Base-by-base conservation (phyloP, 202 grass and related monocot species). In the Panicum virgatum region DNA sequence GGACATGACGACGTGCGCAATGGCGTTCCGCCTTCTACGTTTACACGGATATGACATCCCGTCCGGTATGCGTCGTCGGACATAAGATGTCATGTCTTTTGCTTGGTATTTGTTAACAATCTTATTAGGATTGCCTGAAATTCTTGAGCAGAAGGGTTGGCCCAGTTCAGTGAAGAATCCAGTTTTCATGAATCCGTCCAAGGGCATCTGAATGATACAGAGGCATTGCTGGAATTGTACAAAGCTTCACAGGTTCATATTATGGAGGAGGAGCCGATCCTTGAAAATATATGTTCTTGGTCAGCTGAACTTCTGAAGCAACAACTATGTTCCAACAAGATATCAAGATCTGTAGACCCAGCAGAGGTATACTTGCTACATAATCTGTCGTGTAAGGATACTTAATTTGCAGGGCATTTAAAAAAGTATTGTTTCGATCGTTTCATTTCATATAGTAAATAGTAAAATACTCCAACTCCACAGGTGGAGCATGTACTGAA, bases 1-100 rank as follows among this genome's bases (percentile, higher is more conserved):
- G 36, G 85, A 88, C 64, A 79, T 88, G 78, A 25, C 22, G 16
- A 85, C 85, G 11, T 80, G 77, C 30, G 77, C 82, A 19, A 71
- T 85, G 82, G 89, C 85, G 56, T 91, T 88, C 69, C 85, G 89
- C 47, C 77, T 85, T 69, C 62, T 91, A n/a, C 74, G 89, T 36
- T 64, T 82, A 40, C 73, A 91, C 62, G 85, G 85, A 79, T 91
- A 85, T 70, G 66, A 79, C 47, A 37, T 91, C 38, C 75, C 82
- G 19, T 71, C 85, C 65, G 78, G 85, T n/a, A n/a, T n/a, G n/a
- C n/a, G n/a, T n/a, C n/a, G n/a, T n/a, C n/a, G n/a, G n/a, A n/a
- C n/a, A n/a, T n/a, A n/a, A n/a, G n/a, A n/a, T n/a, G n/a, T n/a
- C n/a, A n/a, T n/a, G n/a, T n/a, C n/a, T n/a, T n/a, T n/a, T n/a